A percentile compares a stretch with the other conserved stretches of the same genome.
These are phyloP conservation scores for Pisolithus thermaeus DNA, from an alignment of 1,284 basidiomycete genomes.

Conservation along the genomic window DNA sequence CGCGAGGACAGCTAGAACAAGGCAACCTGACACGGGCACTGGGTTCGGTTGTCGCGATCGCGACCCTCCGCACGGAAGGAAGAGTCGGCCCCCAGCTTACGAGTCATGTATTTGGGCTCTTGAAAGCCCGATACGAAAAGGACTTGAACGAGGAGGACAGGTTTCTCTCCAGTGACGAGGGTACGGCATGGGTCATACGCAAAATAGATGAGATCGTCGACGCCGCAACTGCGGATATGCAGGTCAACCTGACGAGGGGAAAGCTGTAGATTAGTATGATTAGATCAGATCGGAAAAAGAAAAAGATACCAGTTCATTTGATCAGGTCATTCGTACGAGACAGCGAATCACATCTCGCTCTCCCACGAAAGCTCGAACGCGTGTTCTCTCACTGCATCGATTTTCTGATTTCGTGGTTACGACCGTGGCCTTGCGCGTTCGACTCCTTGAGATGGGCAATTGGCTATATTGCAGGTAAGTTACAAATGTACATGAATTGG, in stretches of 20 bases:
- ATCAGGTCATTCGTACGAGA: slow-evolving; percentile 17
- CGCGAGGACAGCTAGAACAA: slow-evolving; percentile 58
- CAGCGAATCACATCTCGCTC: slow-evolving; percentile 25
- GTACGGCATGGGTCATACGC: slow-evolving; percentile 87
- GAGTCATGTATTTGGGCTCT: slow-evolving; percentile 90
- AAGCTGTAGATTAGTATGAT: slow-evolving; percentile 48
- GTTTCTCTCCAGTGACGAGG: slow-evolving; percentile 88
- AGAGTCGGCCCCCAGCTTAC: slow-evolving; percentile 88
- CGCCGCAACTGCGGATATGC: slow-evolving; percentile 51
- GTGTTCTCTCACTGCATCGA: slow-evolving; percentile 23
- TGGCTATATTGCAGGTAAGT: slow-evolving; percentile 25
- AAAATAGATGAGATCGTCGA: slow-evolving; percentile 80
- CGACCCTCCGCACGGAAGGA: slow-evolving; percentile 86
- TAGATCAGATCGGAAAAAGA: slow-evolving; percentile 20
- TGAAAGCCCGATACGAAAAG: slow-evolving; percentile 68
- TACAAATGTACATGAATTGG: slow-evolving; percentile 27
- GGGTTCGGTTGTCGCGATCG: slow-evolving; percentile 85
- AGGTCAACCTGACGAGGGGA: slow-evolving; percentile 37
- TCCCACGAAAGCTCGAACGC: slow-evolving; percentile 29
- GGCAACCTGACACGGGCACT: slow-evolving; percentile 83
- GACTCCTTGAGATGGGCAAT: slow-evolving; percentile 17
- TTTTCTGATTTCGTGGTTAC: slow-evolving; percentile 6
- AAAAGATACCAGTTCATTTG: slow-evolving; percentile 27
- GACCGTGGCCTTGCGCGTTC: slow-evolving; percentile 18
- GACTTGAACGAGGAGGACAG: slow-evolving; percentile 68